These are phyloP conservation scores for Crucihimalaya himalaica DNA, from an alignment of 345 rosid genomes.

Conservation along the genomic window DNA sequence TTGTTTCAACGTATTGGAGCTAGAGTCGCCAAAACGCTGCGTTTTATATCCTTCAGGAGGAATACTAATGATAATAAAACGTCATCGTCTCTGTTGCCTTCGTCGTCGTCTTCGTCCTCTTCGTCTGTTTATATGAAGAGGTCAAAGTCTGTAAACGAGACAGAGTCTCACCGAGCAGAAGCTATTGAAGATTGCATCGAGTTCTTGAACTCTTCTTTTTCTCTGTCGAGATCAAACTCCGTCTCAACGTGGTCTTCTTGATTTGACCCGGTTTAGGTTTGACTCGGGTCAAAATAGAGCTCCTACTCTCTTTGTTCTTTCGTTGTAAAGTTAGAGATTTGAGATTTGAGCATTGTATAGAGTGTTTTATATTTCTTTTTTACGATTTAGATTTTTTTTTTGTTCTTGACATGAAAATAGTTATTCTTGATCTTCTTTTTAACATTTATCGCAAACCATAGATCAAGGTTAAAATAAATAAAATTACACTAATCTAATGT, in stretches of 20 bases:
- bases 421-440: not conserved
- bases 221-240: conserved; percentile 71
- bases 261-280: not conserved
- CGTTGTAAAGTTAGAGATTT: conserved; percentile 10
- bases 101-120: conserved; percentile 44
- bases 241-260: conserved; percentile 56
- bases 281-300: not conserved
- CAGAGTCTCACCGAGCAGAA: conserved; percentile 84
- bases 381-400: not conserved
- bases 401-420: not conserved
- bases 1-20: conserved; percentile 57
- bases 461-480: not conserved
- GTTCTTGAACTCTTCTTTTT: conserved; percentile 75
- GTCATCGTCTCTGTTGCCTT: conserved; percentile 15
- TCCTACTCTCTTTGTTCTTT: not conserved
- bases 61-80: conserved; percentile 29
- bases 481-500: not conserved
- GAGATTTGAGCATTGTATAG: conserved; percentile 19
- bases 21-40: conserved; percentile 56
- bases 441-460: not conserved
- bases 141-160: conserved; percentile 71
- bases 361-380: not conserved
- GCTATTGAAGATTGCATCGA: conserved; percentile 90
- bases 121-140: conserved; percentile 54
- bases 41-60: conserved; percentile 48